Evolutionary conservation across 2,329 filamentous ascomycete species (phyloP).

Genomic region (Podosphaera leucotricha): DNA sequence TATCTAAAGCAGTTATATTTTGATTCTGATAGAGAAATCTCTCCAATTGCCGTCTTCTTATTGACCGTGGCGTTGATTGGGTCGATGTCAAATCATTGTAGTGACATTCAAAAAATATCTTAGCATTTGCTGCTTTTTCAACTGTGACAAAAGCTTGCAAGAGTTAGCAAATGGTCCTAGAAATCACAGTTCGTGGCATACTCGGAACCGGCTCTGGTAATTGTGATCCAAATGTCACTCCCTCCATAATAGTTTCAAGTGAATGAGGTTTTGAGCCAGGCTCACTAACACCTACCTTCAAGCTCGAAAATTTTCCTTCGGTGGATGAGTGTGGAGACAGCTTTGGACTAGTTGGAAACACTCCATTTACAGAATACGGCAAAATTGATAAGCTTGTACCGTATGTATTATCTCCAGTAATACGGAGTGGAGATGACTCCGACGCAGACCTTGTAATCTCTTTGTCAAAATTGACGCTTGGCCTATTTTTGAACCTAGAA

Average conservation of each 20-base stretch:
- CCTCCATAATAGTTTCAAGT: slow-evolving; percentile 13
- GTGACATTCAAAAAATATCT: slow-evolving; percentile 66
- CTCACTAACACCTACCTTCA: slow-evolving; percentile 6
- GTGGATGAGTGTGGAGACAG: neutral
- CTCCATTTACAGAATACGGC: neutral
- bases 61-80: slow-evolving; percentile 30
- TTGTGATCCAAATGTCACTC: slow-evolving; percentile 5
- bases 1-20: slow-evolving; percentile 22
- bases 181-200: neutral
- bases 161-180: neutral
- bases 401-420: neutral
- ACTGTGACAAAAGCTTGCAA: slow-evolving; percentile 28
- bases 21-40: slow-evolving; percentile 30
- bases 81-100: slow-evolving; percentile 46
- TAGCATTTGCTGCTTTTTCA: slow-evolving; percentile 57
- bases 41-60: slow-evolving; percentile 39
- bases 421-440: slow-evolving; percentile 9
- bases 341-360: neutral
- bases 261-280: slow-evolving; percentile 7
- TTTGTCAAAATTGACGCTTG: slow-evolving; percentile 16
- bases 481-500: slow-evolving; percentile 18
- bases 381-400: neutral
- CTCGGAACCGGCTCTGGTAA: slow-evolving; percentile 4
- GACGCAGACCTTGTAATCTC: slow-evolving; percentile 7
- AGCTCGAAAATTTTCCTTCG: neutral